Conservation (phyloP, 768 basidiomycete species). For the Naganishia onofrii region DNA sequence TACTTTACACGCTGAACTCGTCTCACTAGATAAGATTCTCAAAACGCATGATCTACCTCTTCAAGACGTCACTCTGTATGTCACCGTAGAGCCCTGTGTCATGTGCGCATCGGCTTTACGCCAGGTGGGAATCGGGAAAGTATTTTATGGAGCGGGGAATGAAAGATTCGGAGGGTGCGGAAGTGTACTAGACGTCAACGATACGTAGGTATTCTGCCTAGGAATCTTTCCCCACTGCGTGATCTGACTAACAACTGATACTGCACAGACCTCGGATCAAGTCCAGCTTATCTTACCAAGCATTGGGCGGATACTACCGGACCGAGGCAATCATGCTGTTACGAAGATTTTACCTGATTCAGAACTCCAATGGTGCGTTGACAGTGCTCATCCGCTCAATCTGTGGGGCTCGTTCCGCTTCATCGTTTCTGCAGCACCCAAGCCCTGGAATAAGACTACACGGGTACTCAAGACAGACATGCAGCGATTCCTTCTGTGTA, state of each 20-base stretch:
- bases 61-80: conserved; percentile 78
- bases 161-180: conserved; percentile 96
- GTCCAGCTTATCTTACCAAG: conserved; percentile 57
- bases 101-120: conserved; percentile 97
- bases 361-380: conserved; percentile 80
- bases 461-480: conserved; percentile 75
- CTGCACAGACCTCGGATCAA: conserved; percentile 10
- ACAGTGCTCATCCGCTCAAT: conserved; percentile 13
- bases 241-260: not conserved
- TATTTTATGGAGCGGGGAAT: conserved; percentile 90
- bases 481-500: not conserved
- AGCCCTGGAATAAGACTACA: conserved; percentile 81
- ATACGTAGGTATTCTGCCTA: conserved; percentile 56
- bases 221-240: too few relatives aligned
- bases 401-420: conserved; percentile 19
- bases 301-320: conserved; percentile 70
- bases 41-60: conserved; percentile 59
- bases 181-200: conserved; percentile 84
- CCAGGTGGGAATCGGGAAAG: conserved; percentile 84
- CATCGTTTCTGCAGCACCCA: conserved; percentile 64
- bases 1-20: conserved; percentile 94
- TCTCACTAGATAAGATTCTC: conserved; percentile 87
- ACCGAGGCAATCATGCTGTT: conserved; percentile 84
- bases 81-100: conserved; percentile 98
- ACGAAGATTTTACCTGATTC: conserved; percentile 84